Evolutionary conservation across 345 rosid genomes (phyloP), one percentile per base, ranked within the genome.

Genomic region (Pseudoturritis turrita): DNA sequence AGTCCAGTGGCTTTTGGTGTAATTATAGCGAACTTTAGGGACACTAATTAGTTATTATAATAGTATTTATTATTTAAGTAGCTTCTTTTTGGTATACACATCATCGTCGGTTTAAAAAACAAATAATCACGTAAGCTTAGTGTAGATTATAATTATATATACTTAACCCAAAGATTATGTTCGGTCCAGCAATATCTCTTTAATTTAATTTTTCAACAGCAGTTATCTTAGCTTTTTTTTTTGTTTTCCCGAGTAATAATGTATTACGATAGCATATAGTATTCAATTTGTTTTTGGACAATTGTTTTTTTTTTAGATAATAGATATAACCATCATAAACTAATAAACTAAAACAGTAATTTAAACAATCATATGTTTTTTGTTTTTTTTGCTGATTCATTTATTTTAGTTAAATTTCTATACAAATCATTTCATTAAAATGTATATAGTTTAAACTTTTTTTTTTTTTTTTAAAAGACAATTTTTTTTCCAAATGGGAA

Each of bases 1-100:
- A 54, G 56, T 13, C 19, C 70, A 45, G 49, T 43, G 28, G 55
- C 76, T 53, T 62, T 35, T 53, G 28, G 56, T 54, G 65, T 73
- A 63, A 72, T 35, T 35, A 45, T 51, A 13, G 44, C n/a, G 0
- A 73, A 37, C 9, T 56, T 46, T 41, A 36, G 62, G 62, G 52
- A 28, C 26, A 50, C 18, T 22, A 18, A 19, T 44, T 31, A 6
- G 18, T 39, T 29, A 36, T 4, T 35, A 46, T 47, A n/a, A n/a
- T n/a, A n/a, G n/a, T n/a, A n/a, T n/a, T n/a, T n/a, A n/a, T n/a
- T n/a, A 44, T 62, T 7, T 14, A 65, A 50, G 19, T 31, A 56
- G 15, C 10, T 31, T 22, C 7, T 22, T 29, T n/a, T 33, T 45
- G n/a, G 35, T 45, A 45, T 45, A 33, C 26, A 35, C 10, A n/a